Evolutionary conservation across 2,329 filamentous ascomycete genomes (phyloP), one percentile per base, ranked within the genome.

Genomic region (Calonectria multiphialidica): DNA sequence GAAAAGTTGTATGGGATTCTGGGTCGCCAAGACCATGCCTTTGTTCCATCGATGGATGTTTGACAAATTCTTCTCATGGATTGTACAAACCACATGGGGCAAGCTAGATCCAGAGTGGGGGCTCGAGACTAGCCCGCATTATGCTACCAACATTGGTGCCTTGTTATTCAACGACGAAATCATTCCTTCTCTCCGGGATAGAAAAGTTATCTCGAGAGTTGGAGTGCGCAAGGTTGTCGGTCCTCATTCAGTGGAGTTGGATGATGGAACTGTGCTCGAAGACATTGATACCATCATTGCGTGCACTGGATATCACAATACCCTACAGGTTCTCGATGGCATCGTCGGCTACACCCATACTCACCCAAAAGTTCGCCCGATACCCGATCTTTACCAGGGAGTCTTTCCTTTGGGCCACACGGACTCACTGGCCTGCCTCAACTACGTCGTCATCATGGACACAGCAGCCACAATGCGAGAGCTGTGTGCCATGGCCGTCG

Each of bases 351-450:
- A 72, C 47, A 63, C 50, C 5, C 45, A 63, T 3, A 42, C 72
- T 12, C 53, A 70, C n/a, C 74, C 74, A 4, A 66, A 74, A 6
- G 57, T 75, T 2, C 72, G 74, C 0, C 61, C 79, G 0, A 78
- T 84, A 5, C 80, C 82, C 5, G 72, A 82, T 8, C 77, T 87
- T 2, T 87, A 83, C 70, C 82, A 83, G 55, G 85, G 85, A 72
- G 76, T 87, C 8, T 86, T 87, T 76, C 83, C 85, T 2, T 79
- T 84, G 0, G 74, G 78, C 21, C 79, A 84, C 45, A 81, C 84
- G 12, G 81, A 86, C 44, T 86, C 83, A 21, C 79, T 87, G 23
- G 86, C 83, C 0, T 82, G 86, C 61, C 78, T 86, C 42, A 82
- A 82, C 74, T 81, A 82, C 72, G 76, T 77, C 53, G 79, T 82